Percentiles rank a stretch among this genome's conserved stretches.
phyloP scores from a whole-genome alignment of 139 green algal species.

The Asterochloris erici region DNA sequence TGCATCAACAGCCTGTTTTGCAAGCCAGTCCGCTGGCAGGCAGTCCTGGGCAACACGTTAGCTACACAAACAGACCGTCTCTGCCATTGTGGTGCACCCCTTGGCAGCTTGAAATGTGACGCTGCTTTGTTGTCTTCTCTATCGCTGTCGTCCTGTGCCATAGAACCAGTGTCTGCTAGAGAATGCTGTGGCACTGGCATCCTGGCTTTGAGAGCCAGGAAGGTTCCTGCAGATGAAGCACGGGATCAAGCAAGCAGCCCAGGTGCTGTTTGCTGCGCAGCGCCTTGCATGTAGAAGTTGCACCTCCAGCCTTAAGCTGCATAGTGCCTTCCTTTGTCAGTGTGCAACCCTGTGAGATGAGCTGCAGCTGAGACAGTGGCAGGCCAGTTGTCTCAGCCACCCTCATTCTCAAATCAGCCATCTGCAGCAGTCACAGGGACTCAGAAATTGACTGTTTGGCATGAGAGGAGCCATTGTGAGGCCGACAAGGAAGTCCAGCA shows the following conservation, averaged over 20 bases:
- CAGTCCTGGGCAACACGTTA: no score
- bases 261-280: neutral
- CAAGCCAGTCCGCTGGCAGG: no score
- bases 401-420: neutral
- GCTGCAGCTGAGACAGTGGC: constrained; percentile 3
- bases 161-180: no score
- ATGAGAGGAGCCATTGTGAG: no score
- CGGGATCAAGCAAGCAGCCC: neutral
- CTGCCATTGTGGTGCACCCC: neutral
- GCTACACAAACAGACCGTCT: neutral
- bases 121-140: neutral
- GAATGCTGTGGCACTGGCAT: neutral
- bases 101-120: constrained; percentile 3
- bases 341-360: constrained; percentile 10
- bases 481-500: no score
- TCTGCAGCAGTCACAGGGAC: no score
- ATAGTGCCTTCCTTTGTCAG: neutral
- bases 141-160: neutral
- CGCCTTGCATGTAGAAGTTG: neutral
- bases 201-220: neutral
- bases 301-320: constrained; percentile 5
- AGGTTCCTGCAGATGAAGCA: neutral
- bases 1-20: no score
- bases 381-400: no score
- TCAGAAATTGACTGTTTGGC: no score